Conservation (phyloP, 805 yeast genomes). For the Lipomyces oligophaga region DNA sequence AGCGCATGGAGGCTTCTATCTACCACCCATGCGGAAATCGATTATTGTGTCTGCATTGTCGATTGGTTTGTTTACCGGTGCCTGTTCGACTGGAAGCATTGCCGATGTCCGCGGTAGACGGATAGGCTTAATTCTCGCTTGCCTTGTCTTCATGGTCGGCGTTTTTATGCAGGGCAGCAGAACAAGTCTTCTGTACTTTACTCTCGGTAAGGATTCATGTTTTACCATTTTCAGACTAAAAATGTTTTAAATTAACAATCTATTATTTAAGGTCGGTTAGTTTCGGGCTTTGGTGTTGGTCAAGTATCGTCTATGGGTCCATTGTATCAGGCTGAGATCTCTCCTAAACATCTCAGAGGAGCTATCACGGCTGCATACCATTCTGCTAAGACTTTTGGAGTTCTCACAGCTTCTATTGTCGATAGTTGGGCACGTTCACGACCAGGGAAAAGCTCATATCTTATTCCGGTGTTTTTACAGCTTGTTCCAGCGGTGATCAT, state of each 20-base stretch:
- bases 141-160: constrained; percentile 75
- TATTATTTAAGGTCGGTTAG: constrained; percentile 48
- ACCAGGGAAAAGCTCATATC: constrained; percentile 55
- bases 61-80: constrained; percentile 19
- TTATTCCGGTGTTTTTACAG: constrained; percentile 73
- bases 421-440: constrained; percentile 62
- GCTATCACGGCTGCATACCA: constrained; percentile 73
- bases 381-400: constrained; percentile 68
- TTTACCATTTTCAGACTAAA: background rate
- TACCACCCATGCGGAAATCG: constrained; percentile 15
- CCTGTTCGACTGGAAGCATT: constrained; percentile 14
- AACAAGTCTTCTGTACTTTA: constrained; percentile 69
- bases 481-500: constrained; percentile 58
- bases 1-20: constrained; percentile 5
- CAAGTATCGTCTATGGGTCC: constrained; percentile 73
- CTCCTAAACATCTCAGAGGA: constrained; percentile 77
- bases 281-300: constrained; percentile 77
- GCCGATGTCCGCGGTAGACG: constrained; percentile 20
- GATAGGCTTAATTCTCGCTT: constrained; percentile 47
- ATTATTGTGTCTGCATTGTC: constrained; percentile 18
- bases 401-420: constrained; percentile 64
- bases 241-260: constrained; percentile 14
- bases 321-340: constrained; percentile 71
- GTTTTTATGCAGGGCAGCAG: constrained; percentile 80
- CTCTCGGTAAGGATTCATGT: constrained; percentile 43